Base-by-base conservation (phyloP, 2,329 filamentous ascomycete species). In the Paraphaeosphaeria minitans region DNA sequence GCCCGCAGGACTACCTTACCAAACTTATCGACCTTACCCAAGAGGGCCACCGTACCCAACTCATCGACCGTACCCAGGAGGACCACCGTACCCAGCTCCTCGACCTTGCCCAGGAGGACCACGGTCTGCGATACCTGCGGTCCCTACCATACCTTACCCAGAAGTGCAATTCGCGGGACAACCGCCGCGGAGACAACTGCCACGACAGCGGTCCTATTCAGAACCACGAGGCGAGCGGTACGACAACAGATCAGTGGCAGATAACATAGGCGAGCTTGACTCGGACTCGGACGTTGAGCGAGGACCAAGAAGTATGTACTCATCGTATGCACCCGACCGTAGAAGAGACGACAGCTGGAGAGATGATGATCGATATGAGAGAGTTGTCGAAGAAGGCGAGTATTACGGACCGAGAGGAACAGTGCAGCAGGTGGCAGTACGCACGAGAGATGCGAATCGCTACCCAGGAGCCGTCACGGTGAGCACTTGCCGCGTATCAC, bases 291-390 rank as follows among this genome's bases (percentile, higher is more conserved):
- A 43, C 8, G n/a, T 47, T 42, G 29, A 47, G 10, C 19, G 27
- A 43, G 31, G n/a, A 21, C 27, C 47, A 21, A 50, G 16, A 21
- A 35, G 35, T 16, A 60, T 48, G 58, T 55, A 53, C 22, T 24
- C 43, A 16, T 12, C 48, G 7, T 53, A 59, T 37, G 47, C 48
- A 19, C 22, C 48, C n/a, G 41, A 24, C 8, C 37, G 31, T 4
- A 50, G 50, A 33, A 49, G 35, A 21, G 50, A 33, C 6, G 39
- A 33, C 5, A 27, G 33, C 4, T 46, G 51, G 57, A 59, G 52
- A 22, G 52, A 59, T 14, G 52, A 51, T 31, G 37, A 33, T 10
- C 24, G 21, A 5, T 56, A 56, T 21, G 53, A 29, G 41, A 59
- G 33, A 22, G 19, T 29, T 19, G 29, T 47, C 19, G 52, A 55